phyloP scores from a whole-genome alignment of 2,329 filamentous ascomycete genomes.

The Colletotrichum tamarilloi region DNA sequence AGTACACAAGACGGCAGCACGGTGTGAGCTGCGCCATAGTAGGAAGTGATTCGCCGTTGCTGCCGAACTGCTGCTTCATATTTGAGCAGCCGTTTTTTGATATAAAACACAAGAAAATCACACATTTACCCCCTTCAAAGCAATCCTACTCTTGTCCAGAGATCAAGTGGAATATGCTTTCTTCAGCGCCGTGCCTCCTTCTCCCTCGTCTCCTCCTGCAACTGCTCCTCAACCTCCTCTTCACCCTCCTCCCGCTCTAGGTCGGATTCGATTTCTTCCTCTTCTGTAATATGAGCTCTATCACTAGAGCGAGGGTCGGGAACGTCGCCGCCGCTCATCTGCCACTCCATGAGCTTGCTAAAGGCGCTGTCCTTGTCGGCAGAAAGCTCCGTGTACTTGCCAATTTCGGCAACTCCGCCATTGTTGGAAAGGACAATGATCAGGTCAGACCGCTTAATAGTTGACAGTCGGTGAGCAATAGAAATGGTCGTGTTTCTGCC shows the following conservation, averaged over 20 bases:
- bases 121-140: background rate
- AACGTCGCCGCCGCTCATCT: slow-evolving; percentile 86
- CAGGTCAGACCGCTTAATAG: slow-evolving; percentile 93
- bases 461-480: slow-evolving; percentile 94
- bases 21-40: background rate
- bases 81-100: slow-evolving; percentile 1
- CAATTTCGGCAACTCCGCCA: slow-evolving; percentile 90
- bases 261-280: slow-evolving; percentile 63
- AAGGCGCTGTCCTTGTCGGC: slow-evolving; percentile 84
- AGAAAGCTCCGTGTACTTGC: slow-evolving; percentile 82
- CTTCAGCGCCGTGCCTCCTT: slow-evolving; percentile 25
- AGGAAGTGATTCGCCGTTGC: slow-evolving; percentile 2
- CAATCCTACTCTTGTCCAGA: background rate
- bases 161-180: background rate
- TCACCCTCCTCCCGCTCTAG: slow-evolving; percentile 51
- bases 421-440: slow-evolving; percentile 92
- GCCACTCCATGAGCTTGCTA: slow-evolving; percentile 98
- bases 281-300: slow-evolving; percentile 58
- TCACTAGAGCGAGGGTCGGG: slow-evolving; percentile 47
- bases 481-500: slow-evolving; percentile 97
- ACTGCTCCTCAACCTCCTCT: slow-evolving; percentile 28
- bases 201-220: slow-evolving; percentile 20
- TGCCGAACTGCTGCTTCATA: background rate
- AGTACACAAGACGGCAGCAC: slow-evolving; percentile 10
- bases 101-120: slow-evolving; percentile 13